Conservation (phyloP, 768 basidiomycete species). For the Boletus subcaerulescens region DNA sequence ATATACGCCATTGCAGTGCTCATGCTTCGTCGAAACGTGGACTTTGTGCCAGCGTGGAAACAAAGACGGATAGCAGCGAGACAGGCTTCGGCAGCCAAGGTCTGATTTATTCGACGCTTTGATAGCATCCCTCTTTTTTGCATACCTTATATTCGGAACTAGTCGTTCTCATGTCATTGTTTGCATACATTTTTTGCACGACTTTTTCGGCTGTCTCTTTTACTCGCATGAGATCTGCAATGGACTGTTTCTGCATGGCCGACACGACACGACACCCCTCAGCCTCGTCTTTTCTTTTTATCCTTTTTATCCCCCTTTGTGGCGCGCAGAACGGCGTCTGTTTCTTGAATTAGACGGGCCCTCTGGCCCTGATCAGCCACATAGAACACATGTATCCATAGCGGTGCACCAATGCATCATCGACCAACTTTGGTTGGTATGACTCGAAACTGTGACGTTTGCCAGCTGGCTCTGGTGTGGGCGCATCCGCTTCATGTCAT, state of each 20-base stretch:
- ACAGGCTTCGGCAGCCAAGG: conserved; percentile 18
- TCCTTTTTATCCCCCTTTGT: too few relatives aligned
- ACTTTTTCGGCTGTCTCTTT: neutral
- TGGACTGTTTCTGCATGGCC: conserved; percentile 9
- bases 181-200: neutral
- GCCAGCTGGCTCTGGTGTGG: too few relatives aligned
- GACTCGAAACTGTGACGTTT: too few relatives aligned
- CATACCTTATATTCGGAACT: conserved; percentile 22
- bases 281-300: neutral
- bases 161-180: conserved; percentile 1
- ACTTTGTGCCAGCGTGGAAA: conserved; percentile 34
- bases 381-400: too few relatives aligned
- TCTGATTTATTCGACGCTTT: conserved; percentile 16
- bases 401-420: too few relatives aligned
- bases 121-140: conserved; percentile 16
- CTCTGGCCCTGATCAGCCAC: too few relatives aligned
- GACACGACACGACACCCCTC: neutral
- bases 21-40: conserved; percentile 31
- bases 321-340: too few relatives aligned
- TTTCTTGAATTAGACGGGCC: neutral
- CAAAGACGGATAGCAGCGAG: conserved; percentile 27
- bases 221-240: conserved; percentile 2
- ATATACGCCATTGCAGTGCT: conserved; percentile 31
- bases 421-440: too few relatives aligned
- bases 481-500: too few relatives aligned